Evolutionary conservation across 78 protist genomes (phyloP), one percentile per base, ranked within the genome.

Genomic region (Planoprotostelium fungivorum): DNA sequence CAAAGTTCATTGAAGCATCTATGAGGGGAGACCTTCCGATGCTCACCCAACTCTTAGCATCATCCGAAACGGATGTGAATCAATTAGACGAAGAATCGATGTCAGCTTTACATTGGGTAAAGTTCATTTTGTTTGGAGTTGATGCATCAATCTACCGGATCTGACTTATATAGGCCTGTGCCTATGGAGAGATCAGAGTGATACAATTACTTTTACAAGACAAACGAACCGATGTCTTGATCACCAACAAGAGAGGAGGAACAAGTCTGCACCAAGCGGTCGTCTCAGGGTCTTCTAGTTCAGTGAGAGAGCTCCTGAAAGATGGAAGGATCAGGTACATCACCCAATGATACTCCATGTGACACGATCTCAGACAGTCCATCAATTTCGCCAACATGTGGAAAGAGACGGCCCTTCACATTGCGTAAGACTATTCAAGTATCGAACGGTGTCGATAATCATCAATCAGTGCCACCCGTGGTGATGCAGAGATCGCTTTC

Each of bases 51-150:
- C 87, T 85, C 87, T 36, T 85, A 16, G 37, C 5, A 85, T 35
- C 36, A 5, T 16, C 37, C 5, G 16, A 5, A 35, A 5, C 16
- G n/a, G 37, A 85, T 16, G 87, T 85, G 34, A 85, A 85, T 36
- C 63, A 35, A 85, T 37, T 37, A 85, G 87, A 85, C 16, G 35
- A 85, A 16, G 87, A 85, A 16, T 85, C 87, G 16, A 85, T 85
- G 87, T 25, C 35, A 5, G 87, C 87, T 35, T 36, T 85, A 37
- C 87, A 85, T 85, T 85, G 87, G 87, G n/a, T n/a, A n/a, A n/a
- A n/a, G n/a, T n/a, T n/a, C n/a, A n/a, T n/a, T n/a, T n/a, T n/a
- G n/a, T n/a, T n/a, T n/a, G n/a, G n/a, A n/a, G n/a, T n/a, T n/a
- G n/a, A n/a, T n/a, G n/a, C n/a, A n/a, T n/a, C n/a, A n/a, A n/a